phyloP scores from a whole-genome alignment of 768 basidiomycete species.

The Pleurotus sapidus region DNA sequence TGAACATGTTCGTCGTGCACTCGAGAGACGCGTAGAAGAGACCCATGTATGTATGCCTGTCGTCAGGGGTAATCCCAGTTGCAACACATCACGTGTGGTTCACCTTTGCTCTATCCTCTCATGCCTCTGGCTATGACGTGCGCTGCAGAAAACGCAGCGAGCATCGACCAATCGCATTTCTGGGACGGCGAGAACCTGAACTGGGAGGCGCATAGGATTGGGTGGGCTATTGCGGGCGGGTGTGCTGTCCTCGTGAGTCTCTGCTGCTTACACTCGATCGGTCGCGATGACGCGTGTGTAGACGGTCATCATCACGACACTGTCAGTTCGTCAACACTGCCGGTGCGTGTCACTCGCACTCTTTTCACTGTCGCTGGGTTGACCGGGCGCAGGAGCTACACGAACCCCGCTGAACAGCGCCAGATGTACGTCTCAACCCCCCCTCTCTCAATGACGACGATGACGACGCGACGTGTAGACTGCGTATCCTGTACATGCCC shows the following conservation, averaged over 20 bases:
- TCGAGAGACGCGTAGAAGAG: no score
- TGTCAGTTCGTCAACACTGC: constrained; percentile 60
- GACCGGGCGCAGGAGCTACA: constrained; percentile 56
- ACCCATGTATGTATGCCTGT: no score
- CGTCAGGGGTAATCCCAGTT: no score
- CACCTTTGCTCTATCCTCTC: no score
- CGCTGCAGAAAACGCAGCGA: no score
- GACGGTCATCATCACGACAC: constrained; percentile 58
- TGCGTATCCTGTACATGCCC: constrained; percentile 86
- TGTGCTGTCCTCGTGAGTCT: constrained; percentile 47
- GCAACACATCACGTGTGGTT: no score
- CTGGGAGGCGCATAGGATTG: constrained; percentile 57
- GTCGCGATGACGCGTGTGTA: no score
- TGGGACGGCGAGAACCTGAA: constrained; percentile 32
- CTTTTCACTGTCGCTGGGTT: background rate
- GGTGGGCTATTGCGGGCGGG: constrained; percentile 60
- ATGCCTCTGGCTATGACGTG: no score
- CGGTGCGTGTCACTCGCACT: constrained; percentile 39
- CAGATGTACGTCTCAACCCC: constrained; percentile 67
- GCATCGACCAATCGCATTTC: constrained; percentile 53
- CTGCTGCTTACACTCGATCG: no score
- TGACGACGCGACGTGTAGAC: no score
- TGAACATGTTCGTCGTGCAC: no score
- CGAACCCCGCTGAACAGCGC: constrained; percentile 68
- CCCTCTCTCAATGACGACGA: no score